Conservation (phyloP, 2,329 filamentous ascomycete species). For the Dothideomycetes sp. region DNA sequence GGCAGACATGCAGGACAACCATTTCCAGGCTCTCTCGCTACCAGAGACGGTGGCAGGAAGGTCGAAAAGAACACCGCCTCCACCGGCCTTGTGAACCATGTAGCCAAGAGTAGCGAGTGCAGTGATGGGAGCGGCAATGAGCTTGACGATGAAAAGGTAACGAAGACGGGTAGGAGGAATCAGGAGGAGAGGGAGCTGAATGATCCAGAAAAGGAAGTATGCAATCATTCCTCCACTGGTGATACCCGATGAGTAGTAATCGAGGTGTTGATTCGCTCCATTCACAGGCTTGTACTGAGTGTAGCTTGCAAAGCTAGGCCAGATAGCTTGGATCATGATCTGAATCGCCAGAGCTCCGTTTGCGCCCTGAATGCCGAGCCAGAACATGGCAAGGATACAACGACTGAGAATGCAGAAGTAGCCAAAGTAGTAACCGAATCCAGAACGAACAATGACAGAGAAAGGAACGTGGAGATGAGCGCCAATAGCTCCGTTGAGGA, state of each 20-base stretch:
- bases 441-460: slow-evolving; percentile 43
- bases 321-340: slow-evolving; percentile 45
- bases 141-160: slow-evolving; percentile 39
- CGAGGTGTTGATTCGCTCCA: slow-evolving; percentile 5
- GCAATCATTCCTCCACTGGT: slow-evolving; percentile 45
- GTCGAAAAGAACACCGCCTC: slow-evolving; percentile 19
- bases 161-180: slow-evolving; percentile 45
- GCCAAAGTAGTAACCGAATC: slow-evolving; percentile 47
- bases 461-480: slow-evolving; percentile 43
- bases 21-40: slow-evolving; percentile 16
- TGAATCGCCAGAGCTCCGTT: slow-evolving; percentile 47
- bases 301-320: slow-evolving; percentile 28
- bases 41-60: slow-evolving; percentile 19
- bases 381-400: slow-evolving; percentile 45
- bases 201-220: slow-evolving; percentile 47
- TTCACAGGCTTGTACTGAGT: too few relatives aligned
- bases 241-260: slow-evolving; percentile 39
- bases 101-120: slow-evolving; percentile 10
- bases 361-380: slow-evolving; percentile 57
- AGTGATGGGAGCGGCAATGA: slow-evolving; percentile 18
- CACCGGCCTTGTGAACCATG: slow-evolving; percentile 16
- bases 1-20: slow-evolving; percentile 18
- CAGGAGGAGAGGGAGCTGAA: slow-evolving; percentile 44
- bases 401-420: slow-evolving; percentile 44
- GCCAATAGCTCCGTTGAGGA: slow-evolving; percentile 45